Base-by-base conservation (phyloP, 2,329 filamentous ascomycete genomes). In the Claviceps citrina region DNA sequence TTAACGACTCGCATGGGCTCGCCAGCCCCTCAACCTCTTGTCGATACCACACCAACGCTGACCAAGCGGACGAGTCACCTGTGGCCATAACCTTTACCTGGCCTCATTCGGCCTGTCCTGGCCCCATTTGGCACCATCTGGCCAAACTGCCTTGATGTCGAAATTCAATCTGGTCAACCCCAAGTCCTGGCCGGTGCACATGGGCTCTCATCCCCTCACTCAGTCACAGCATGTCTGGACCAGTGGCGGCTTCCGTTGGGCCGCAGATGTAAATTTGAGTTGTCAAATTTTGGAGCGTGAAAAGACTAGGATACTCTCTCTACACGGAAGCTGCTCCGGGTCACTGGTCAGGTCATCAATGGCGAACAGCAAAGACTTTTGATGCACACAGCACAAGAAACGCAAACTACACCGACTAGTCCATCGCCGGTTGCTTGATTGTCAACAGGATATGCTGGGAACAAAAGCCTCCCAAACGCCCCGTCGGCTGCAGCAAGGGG, bases 401-500 rank as follows among this genome's bases (percentile, higher is more conserved):
- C 12, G n/a, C 28, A 38, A 25, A 13, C 19, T 16, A 12, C 24
- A 24, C 38, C 28, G 31, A 19, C 31, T 24, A 34, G 18, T 27
- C 15, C 5, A 25, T 25, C 31, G 20, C 36, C 26, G 30, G 37
- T 27, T 26, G 22, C 26, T 25, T 39, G 20, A 20, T 28, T 28
- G n/a, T 22, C 18, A 33, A 36, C 36, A 31, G n/a, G 31, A n/a
- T 9, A 39, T 25, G 36, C 27, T 18, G 15, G 25, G 28, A 27
- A 34, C 9, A 26, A 22, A 38, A 35, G 31, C 13, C 30, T 22
- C 40, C 2, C 18, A 26, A 32, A 33, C 5, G 15, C 26, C 31
- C 41, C 37, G 31, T 32, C 25, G 28, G 28, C 36, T 26, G 41
- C 37, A 43, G 27, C 37, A 40, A 39, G 41, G 37, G 36, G 24